These are phyloP conservation scores for Erodium moschatum DNA, from an alignment of 441 rosid genomes.

Conservation along the genomic window DNA sequence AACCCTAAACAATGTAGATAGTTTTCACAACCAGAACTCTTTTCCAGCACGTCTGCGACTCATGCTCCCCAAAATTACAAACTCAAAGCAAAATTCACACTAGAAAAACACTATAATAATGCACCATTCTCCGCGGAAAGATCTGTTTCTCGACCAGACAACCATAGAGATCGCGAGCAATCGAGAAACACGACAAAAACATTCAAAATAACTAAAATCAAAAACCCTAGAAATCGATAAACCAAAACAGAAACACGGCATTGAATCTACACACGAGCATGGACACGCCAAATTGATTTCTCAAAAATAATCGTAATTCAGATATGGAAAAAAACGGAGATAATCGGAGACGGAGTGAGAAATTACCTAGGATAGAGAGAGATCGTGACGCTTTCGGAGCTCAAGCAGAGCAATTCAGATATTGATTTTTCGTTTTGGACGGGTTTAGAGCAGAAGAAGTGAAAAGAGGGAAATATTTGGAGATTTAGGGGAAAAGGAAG, in stretches of 20 bases:
- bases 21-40: neutral
- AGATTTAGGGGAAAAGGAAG: conserved; percentile 5
- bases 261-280: neutral
- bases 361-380: neutral
- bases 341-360: conserved; percentile 1
- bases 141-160: neutral
- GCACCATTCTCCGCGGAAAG: neutral
- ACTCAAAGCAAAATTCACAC: conserved; percentile 1
- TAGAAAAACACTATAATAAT: neutral
- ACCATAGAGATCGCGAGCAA: neutral
- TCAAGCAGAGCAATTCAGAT: neutral
- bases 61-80: neutral
- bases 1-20: conserved; percentile 5
- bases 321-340: neutral
- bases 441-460: neutral
- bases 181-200: neutral
- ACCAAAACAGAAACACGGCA: neutral
- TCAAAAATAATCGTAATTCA: neutral
- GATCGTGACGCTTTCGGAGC: conserved; percentile 3
- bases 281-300: neutral
- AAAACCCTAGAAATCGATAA: conserved; percentile 2
- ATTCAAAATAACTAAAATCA: neutral
- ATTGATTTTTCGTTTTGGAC: neutral
- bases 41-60: neutral
- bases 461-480: neutral